These are phyloP conservation scores for Salisapilia sapeloensis DNA, from an alignment of 352 stramenopile genomes.

Conservation along the genomic window DNA sequence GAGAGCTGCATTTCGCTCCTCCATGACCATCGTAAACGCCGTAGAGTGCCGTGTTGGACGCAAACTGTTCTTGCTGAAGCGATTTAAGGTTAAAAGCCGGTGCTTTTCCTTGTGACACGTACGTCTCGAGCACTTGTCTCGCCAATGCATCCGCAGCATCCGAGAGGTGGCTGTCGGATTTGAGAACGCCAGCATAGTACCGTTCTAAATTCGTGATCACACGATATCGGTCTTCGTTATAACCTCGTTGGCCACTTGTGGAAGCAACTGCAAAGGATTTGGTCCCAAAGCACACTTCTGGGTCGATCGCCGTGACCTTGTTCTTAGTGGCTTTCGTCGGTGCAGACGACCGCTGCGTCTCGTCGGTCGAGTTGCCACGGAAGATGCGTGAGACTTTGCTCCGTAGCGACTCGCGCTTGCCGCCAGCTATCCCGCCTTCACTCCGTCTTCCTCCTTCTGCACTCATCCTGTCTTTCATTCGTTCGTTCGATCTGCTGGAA, in stretches of 20 bases:
- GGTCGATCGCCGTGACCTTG: constrained; percentile 15
- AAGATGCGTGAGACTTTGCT: no score
- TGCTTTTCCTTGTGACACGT: constrained; percentile 16
- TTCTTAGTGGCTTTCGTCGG: no score
- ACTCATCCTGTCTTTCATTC: no score
- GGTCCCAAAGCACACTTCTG: constrained; percentile 26
- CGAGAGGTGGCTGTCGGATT: constrained; percentile 10
- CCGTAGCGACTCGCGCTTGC: no score
- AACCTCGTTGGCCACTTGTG: constrained; percentile 17
- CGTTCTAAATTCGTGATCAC: constrained; percentile 51
- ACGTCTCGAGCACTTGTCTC: constrained; percentile 22
- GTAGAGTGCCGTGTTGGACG: constrained; percentile 36
- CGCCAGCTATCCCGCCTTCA: no score
- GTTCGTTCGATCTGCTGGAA: no score
- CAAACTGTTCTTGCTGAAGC: constrained; percentile 11
- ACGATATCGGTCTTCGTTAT: constrained; percentile 59
- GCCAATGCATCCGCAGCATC: constrained; percentile 15
- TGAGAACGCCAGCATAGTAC: constrained; percentile 26
- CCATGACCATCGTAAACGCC: constrained; percentile 68
- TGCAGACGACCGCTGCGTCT: no score
- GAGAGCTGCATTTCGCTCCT: constrained; percentile 29
- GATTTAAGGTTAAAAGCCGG: constrained; percentile 18
- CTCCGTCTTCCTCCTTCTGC: no score
- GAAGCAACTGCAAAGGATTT: constrained; percentile 23
- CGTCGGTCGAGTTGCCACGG: no score